phyloP scores from a whole-genome alignment of 768 basidiomycete species.

The Daedaleopsis nitida region DNA sequence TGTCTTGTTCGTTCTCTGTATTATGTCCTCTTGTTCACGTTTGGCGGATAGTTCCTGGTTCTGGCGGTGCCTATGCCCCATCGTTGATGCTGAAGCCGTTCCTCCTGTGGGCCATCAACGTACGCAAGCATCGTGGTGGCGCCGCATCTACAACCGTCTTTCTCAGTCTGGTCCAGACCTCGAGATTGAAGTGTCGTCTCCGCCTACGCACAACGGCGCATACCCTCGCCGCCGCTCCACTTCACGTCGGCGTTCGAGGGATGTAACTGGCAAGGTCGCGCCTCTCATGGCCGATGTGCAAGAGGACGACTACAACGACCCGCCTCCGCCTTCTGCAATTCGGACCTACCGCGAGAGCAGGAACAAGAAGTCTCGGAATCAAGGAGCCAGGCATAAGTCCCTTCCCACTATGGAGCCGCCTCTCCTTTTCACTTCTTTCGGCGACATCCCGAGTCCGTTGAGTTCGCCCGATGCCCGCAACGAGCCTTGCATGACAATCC shows the following conservation, averaged over 20 bases:
- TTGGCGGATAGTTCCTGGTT: conserved; percentile 6
- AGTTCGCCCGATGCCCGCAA: conserved; percentile 9
- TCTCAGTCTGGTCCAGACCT: conserved; percentile 38
- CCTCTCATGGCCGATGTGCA: conserved; percentile 18
- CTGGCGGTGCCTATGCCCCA: conserved; percentile 2
- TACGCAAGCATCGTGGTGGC: conserved; percentile 59
- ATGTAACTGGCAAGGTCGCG: conserved; percentile 6
- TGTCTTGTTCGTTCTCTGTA: not conserved
- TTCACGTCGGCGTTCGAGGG: conserved; percentile 2
- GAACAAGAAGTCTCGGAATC: not conserved
- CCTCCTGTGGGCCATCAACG: conserved; percentile 22
- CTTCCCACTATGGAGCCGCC: conserved; percentile 1
- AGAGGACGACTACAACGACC: conserved; percentile 37
- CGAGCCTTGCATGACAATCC: not conserved
- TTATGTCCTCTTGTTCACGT: not conserved
- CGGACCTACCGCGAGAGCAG: conserved; percentile 32
- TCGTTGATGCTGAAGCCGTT: conserved; percentile 20
- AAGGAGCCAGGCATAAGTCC: conserved; percentile 1
- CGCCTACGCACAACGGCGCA: not conserved
- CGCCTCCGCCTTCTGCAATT: conserved; percentile 41
- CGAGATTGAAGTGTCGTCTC: conserved; percentile 7
- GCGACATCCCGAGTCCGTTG: conserved; percentile 8
- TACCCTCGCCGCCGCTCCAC: not conserved
- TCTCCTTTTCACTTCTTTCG: conserved; percentile 1
- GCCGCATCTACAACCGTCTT: conserved; percentile 51